phyloP scores from a whole-genome alignment of 169 alveolate species.

The Cyclospora cayetanensis region DNA sequence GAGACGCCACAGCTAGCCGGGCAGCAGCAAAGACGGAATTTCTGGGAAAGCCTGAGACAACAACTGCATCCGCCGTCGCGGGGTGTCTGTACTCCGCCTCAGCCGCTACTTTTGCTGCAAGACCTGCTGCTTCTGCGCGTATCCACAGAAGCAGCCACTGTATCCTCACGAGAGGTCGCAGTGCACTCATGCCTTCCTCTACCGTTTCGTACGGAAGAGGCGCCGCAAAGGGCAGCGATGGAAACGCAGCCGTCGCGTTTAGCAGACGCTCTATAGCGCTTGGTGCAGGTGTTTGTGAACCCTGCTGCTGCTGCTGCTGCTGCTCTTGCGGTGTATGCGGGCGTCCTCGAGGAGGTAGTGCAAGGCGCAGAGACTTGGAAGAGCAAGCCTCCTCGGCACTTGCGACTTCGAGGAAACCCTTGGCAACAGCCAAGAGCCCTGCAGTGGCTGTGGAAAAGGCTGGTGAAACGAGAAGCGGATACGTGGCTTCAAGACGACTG shows the following conservation, averaged over 20 bases:
- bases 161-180: conserved; percentile 43
- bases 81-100: background rate
- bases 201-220: background rate
- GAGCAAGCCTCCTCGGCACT: background rate
- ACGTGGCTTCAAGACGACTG: conserved; percentile 44
- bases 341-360: too few species aligned
- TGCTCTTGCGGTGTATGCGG: conserved; percentile 11
- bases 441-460: conserved; percentile 32
- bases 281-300: background rate
- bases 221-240: conserved; percentile 42
- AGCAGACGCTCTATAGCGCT: background rate
- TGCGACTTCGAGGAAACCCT: conserved; percentile 12
- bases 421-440: conserved; percentile 59
- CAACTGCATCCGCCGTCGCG: background rate
- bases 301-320: background rate
- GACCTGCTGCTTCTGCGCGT: conserved; percentile 51
- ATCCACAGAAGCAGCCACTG: conserved; percentile 62
- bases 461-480: conserved; percentile 33
- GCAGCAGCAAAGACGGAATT: conserved; percentile 34
- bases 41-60: background rate
- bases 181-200: background rate
- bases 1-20: conserved; percentile 3
- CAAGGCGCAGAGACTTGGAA: too few species aligned
- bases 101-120: conserved; percentile 32
- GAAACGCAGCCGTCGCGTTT: conserved; percentile 1